phyloP scores from a whole-genome alignment of 1,139 yeast genomes.

The Yamadazyma songkhlaensis region DNA sequence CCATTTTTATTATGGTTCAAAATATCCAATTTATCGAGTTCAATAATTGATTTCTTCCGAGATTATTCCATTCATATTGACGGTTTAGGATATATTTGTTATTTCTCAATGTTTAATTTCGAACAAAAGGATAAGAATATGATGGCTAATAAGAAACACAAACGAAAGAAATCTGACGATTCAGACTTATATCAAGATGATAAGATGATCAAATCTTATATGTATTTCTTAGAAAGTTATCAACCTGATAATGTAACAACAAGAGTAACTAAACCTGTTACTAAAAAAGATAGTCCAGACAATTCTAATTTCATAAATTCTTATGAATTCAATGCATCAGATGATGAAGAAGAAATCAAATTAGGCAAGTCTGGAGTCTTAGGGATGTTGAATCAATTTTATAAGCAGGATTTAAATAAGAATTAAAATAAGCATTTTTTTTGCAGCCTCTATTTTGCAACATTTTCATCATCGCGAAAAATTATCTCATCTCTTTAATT shows the following conservation, averaged over 20 bases:
- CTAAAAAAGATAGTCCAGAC: conserved; percentile 1
- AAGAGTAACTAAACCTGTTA: no score
- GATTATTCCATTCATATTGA: conserved; percentile 89
- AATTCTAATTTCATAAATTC: conserved; percentile 3
- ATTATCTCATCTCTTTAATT: not conserved
- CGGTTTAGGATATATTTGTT: conserved; percentile 92
- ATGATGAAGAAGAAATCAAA: conserved; percentile 15
- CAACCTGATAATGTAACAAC: conserved; percentile 22
- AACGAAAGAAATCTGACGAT: conserved; percentile 16
- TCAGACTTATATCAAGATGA: conserved; percentile 55
- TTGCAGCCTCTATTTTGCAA: no score
- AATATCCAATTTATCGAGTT: conserved; percentile 67
- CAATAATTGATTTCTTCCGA: conserved; percentile 83
- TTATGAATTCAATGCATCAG: conserved; percentile 19
- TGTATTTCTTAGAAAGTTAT: conserved; percentile 83
- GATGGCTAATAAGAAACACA: conserved; percentile 27
- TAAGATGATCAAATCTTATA: conserved; percentile 88
- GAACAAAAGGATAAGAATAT: conserved; percentile 56
- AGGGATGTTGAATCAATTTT: conserved; percentile 81
- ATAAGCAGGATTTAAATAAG: conserved; percentile 50
- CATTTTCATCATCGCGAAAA: not conserved
- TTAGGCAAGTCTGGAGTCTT: conserved; percentile 62
- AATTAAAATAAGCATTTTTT: conserved; percentile 1
- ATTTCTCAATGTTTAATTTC: conserved; percentile 87
- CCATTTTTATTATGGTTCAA: conserved; percentile 89